Evolutionary conservation across 2,329 filamentous ascomycete genomes (phyloP).

Genomic region (Hypoxylon sp.): DNA sequence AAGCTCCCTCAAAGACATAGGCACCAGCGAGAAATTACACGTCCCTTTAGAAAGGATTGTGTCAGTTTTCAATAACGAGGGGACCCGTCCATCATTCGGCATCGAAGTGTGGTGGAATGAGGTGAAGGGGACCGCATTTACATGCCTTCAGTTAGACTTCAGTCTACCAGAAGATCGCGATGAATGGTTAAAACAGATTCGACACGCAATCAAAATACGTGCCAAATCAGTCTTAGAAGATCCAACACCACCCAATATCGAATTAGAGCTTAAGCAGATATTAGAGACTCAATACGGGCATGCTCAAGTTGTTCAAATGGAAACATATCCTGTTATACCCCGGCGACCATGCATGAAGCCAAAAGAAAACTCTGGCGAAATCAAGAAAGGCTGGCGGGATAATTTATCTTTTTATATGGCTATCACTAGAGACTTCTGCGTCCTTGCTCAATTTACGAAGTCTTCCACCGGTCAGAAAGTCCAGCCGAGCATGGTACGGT

Average conservation of each 20-base stretch:
- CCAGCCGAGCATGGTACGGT: constrained; percentile 65
- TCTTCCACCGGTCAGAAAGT: constrained; percentile 63
- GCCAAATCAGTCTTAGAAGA: constrained; percentile 54
- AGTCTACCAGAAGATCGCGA: constrained; percentile 64
- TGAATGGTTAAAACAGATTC: constrained; percentile 65
- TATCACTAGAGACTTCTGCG: constrained; percentile 68
- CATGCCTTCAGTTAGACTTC: constrained; percentile 66
- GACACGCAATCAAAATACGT: constrained; percentile 57
- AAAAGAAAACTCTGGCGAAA: constrained; percentile 60
- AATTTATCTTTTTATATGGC: constrained; percentile 69
- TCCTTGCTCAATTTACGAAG: constrained; percentile 66
- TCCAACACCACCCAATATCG: constrained; percentile 64
- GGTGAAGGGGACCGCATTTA: constrained; percentile 61
- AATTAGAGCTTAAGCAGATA: constrained; percentile 62
- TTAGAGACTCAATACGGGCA: constrained; percentile 63
- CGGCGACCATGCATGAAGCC: constrained; percentile 60
- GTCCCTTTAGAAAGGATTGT: constrained; percentile 67
- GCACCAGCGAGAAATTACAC: constrained; percentile 54
- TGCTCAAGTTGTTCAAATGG: constrained; percentile 54
- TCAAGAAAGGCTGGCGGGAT: constrained; percentile 64
- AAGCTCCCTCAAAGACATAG: constrained; percentile 47
- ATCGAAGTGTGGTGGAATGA: constrained; percentile 72
- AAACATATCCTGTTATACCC: constrained; percentile 69
- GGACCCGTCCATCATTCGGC: constrained; percentile 64
- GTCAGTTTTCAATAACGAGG: constrained; percentile 67